These are phyloP conservation scores for Bruguiera gymnorhiza DNA, from an alignment of 345 rosid genomes.

Conservation along the genomic window DNA sequence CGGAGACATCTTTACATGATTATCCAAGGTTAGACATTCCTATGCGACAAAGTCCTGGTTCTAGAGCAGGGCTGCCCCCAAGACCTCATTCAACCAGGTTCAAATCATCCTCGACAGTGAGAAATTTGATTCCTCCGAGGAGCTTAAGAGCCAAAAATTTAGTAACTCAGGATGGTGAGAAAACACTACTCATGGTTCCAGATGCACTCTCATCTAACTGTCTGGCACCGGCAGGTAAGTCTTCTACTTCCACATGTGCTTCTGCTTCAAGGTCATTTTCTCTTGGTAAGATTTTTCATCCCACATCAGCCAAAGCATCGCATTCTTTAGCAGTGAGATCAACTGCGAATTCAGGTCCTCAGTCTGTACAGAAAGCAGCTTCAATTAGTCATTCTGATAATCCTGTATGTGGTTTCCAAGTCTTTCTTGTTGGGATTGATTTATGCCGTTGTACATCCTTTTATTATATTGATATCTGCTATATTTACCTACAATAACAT, in stretches of 20 bases:
- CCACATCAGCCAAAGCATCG: constrained; percentile 30
- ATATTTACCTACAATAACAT: too few relatives aligned
- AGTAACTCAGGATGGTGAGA: constrained; percentile 35
- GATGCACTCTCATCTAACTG: constrained; percentile 37
- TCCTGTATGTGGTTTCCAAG: too few relatives aligned
- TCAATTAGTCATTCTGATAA: constrained; percentile 11
- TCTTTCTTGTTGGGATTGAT: too few relatives aligned
- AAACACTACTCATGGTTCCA: constrained; percentile 36
- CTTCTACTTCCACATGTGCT: constrained; percentile 10
- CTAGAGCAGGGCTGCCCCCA: constrained; percentile 45
- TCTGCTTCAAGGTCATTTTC: constrained; percentile 46
- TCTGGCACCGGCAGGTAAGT: constrained; percentile 16
- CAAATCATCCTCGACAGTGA: constrained; percentile 30
- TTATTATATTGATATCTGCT: too few relatives aligned
- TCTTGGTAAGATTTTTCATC: constrained; percentile 36
- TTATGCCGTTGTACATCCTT: too few relatives aligned
- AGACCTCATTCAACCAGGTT: constrained; percentile 47
- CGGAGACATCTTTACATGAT: constrained; percentile 24
- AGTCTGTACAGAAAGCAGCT: constrained; percentile 23
- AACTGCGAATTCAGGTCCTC: constrained; percentile 21
- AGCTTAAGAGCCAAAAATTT: constrained; percentile 34
- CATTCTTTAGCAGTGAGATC: constrained; percentile 51
- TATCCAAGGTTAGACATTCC: constrained; percentile 26
- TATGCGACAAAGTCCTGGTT: constrained; percentile 27
- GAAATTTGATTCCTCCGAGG: constrained; percentile 40